Evolutionary conservation across 257 asterid genomes (phyloP).

Genomic region (Voacanga thouarsii): DNA sequence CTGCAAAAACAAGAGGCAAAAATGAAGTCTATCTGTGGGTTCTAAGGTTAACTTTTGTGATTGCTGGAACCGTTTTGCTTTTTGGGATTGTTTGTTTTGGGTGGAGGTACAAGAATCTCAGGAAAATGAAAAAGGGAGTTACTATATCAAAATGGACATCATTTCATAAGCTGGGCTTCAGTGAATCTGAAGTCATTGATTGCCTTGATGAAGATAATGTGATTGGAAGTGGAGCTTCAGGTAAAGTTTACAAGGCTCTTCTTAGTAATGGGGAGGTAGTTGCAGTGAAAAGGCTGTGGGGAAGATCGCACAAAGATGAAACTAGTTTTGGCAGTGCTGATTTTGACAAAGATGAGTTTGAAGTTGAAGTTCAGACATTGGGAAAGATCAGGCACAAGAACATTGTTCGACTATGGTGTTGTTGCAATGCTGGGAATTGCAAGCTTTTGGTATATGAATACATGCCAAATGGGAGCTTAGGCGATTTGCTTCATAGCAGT

Average conservation of each 20-base stretch:
- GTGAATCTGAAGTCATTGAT: constrained; percentile 49
- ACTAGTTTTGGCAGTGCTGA: constrained; percentile 13
- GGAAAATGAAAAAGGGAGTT: constrained; percentile 25
- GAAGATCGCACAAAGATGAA: constrained; percentile 29
- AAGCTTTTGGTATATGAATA: constrained; percentile 80
- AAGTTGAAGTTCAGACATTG: constrained; percentile 67
- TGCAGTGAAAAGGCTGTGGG: constrained; percentile 70
- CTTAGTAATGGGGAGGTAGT: constrained; percentile 66
- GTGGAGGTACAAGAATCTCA: constrained; percentile 40
- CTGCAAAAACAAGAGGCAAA: background rate
- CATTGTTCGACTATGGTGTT: constrained; percentile 72
- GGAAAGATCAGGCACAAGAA: constrained; percentile 86
- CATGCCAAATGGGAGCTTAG: constrained; percentile 85
- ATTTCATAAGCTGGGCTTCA: constrained; percentile 67
- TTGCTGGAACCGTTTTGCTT: constrained; percentile 39
- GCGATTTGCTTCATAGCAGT: constrained; percentile 58
- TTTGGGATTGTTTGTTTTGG: constrained; percentile 45
- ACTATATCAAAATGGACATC: constrained; percentile 71
- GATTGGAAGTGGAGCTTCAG: constrained; percentile 73
- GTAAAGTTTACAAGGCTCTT: constrained; percentile 65
- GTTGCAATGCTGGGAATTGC: constrained; percentile 47
- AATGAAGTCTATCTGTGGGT: constrained; percentile 30
- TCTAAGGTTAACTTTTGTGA: constrained; percentile 32
- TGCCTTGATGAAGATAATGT: constrained; percentile 61
- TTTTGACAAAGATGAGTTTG: constrained; percentile 43